Conservation (phyloP, 2,329 filamentous ascomycete genomes). For the Claviceps capensis region DNA sequence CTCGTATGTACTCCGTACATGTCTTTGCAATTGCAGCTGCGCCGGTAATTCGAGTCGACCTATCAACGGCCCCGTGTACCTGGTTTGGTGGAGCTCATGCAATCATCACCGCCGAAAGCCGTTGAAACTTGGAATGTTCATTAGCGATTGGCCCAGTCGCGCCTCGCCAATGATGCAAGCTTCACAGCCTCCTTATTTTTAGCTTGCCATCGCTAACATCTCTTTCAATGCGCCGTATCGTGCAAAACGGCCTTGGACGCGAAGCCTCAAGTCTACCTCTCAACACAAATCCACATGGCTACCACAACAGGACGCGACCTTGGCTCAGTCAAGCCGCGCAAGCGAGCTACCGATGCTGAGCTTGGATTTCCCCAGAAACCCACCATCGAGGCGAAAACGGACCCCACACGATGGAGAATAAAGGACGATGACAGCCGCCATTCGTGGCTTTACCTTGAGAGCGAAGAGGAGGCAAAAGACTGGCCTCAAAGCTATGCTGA, state of each 20-base stretch:
- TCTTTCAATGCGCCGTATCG: neutral
- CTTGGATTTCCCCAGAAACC: slow-evolving; percentile 30
- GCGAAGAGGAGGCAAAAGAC: slow-evolving; percentile 51
- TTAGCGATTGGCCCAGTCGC: neutral
- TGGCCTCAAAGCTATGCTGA: slow-evolving; percentile 89
- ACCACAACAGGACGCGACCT: slow-evolving; percentile 16
- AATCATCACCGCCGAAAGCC: too few species aligned
- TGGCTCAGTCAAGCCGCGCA: slow-evolving; percentile 23
- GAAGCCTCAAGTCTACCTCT: neutral
- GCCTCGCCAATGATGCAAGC: too few species aligned
- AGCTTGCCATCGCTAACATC: neutral
- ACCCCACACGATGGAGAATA: slow-evolving; percentile 73
- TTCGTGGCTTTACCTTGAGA: slow-evolving; percentile 84
- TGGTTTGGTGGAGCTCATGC: neutral
- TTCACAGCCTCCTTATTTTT: too few species aligned
- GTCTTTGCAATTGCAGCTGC: neutral
- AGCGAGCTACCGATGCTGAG: slow-evolving; percentile 27
- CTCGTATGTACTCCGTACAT: too few species aligned
- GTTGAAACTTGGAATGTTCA: neutral
- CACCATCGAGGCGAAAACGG: slow-evolving; percentile 48
- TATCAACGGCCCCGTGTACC: neutral
- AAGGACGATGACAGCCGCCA: slow-evolving; percentile 72
- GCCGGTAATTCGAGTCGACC: neutral
- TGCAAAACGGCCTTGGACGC: neutral
- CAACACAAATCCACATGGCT: slow-evolving; percentile 13